Evolutionary conservation across 192 early-diverging fungal species (phyloP).

Genomic region (Coemansia sp.): DNA sequence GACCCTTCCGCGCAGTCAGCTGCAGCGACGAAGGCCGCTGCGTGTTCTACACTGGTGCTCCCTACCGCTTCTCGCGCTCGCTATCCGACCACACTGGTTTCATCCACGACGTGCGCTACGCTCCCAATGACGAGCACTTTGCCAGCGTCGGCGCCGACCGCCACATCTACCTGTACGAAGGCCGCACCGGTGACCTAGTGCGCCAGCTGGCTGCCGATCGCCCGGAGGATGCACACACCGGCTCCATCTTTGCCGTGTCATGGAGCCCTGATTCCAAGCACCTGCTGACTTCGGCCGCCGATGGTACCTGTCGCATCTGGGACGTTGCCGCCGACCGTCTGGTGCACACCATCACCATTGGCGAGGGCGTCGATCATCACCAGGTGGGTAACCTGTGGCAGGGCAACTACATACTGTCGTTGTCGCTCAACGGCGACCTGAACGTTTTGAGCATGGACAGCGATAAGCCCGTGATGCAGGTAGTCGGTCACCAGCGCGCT

Average conservation of each 20-base stretch:
- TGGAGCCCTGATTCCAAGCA: constrained; percentile 82
- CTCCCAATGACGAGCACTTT: constrained; percentile 78
- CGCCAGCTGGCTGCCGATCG: constrained; percentile 48
- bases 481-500: constrained; percentile 75
- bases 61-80: constrained; percentile 75
- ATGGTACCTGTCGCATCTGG: constrained; percentile 88
- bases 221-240: constrained; percentile 62
- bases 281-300: constrained; percentile 80
- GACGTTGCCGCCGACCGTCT: constrained; percentile 71
- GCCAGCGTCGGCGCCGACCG: constrained; percentile 81
- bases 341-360: constrained; percentile 57
- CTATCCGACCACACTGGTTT: constrained; percentile 84
- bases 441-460: constrained; percentile 68
- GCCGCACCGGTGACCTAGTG: constrained; percentile 78
- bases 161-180: constrained; percentile 92
- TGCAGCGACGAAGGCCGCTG: constrained; percentile 85
- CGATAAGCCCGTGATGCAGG: constrained; percentile 10
- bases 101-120: constrained; percentile 85
- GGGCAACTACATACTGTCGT: constrained; percentile 65
- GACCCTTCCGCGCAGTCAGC: constrained; percentile 92
- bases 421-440: constrained; percentile 83
- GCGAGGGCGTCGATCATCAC: constrained; percentile 60
- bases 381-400: constrained; percentile 94
- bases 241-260: constrained; percentile 77
- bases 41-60: constrained; percentile 89